These are phyloP conservation scores for Neonectria coccinea DNA, from an alignment of 2,329 filamentous ascomycete genomes.

Conservation along the genomic window DNA sequence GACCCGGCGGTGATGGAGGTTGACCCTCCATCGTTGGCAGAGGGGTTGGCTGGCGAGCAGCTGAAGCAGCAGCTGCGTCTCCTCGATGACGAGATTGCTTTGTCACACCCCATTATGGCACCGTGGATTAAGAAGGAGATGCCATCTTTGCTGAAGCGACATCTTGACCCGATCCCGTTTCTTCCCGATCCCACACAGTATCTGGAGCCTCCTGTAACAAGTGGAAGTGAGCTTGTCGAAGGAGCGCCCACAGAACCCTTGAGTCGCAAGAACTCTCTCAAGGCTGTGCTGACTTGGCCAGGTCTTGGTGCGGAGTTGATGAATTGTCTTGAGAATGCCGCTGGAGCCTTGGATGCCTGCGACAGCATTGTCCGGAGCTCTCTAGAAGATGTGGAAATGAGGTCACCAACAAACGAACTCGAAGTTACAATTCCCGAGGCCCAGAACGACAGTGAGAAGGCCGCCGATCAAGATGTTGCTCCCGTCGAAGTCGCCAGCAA, in stretches of 20 bases:
- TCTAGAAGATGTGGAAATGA: slow-evolving; percentile 43
- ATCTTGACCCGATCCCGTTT: slow-evolving; percentile 72
- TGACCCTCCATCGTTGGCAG: slow-evolving; percentile 71
- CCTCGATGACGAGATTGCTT: slow-evolving; percentile 65
- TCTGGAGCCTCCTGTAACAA: slow-evolving; percentile 49
- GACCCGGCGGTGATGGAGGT: slow-evolving; percentile 72
- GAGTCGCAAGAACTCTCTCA: slow-evolving; percentile 26
- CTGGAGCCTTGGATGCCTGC: slow-evolving; percentile 47
- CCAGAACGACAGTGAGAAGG: slow-evolving; percentile 24
- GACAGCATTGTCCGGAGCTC: slow-evolving; percentile 44
- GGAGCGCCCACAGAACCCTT: slow-evolving; percentile 32
- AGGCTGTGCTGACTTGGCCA: slow-evolving; percentile 48
- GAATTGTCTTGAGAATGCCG: slow-evolving; percentile 47
- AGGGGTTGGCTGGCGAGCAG: slow-evolving; percentile 72
- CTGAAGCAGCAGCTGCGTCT: slow-evolving; percentile 66
- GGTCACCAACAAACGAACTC: slow-evolving; percentile 31
- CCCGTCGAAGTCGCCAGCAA: slow-evolving; percentile 9
- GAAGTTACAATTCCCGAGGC: slow-evolving; percentile 32
- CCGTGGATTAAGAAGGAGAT: slow-evolving; percentile 67
- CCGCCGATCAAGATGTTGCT: slow-evolving; percentile 14
- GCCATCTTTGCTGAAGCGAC: slow-evolving; percentile 62
- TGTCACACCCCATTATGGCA: slow-evolving; percentile 71
- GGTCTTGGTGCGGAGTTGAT: slow-evolving; percentile 51
- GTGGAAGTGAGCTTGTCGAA: slow-evolving; percentile 28
- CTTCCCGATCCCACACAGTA: slow-evolving; percentile 64